Evolutionary conservation across 495 filamentous ascomycete species (phyloP), one percentile per base, ranked within the genome.

Genomic region (Cudoniella acicularis): DNA sequence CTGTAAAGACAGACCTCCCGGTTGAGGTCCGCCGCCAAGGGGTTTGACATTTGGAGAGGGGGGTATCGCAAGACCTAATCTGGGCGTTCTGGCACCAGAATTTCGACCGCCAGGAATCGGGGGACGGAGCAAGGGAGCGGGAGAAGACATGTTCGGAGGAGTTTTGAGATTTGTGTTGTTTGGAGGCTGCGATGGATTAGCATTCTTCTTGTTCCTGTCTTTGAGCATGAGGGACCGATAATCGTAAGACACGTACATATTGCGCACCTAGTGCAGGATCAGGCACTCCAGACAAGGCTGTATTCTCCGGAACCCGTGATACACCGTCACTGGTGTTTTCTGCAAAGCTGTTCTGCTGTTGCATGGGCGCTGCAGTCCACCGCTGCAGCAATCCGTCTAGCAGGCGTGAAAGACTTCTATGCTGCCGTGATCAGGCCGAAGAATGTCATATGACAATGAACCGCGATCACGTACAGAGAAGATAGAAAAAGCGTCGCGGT

Each of bases 11-110:
- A 63, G 62, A 36, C 68, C 68, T 43, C 60, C 65, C 9, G 73
- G 61, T 63, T 69, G 17, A 13, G 64, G 52, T 2, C 56, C 64
- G 36, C 54, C 70, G 61, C 74, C 75, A 23, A 88, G 82, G 2
- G 91, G 89, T 72, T 91, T 87, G 55, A 76, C 84, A 74, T 81
- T 91, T 47, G 90, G 87, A 22, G 90, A 93, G 1, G 87, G 87
- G 26, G 92, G 92, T 27, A 96, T 96, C 20, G 91, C 88, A 49
- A 96, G 80, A 26, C 91, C 92, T 49, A 96, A 79, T 64, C 90
- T 86, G 20, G 92, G 92, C 43, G 86, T 77, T 68, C 88, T 79
- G 22, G 80, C 73, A 55, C 82, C 84, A 64, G 79, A 74, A 57
- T 74, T 77, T 70, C 87, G 86, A 65, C 79, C 79, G 59, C 91